Conservation (phyloP, 2,329 filamentous ascomycete genomes). For the Seiridium cupressi region DNA sequence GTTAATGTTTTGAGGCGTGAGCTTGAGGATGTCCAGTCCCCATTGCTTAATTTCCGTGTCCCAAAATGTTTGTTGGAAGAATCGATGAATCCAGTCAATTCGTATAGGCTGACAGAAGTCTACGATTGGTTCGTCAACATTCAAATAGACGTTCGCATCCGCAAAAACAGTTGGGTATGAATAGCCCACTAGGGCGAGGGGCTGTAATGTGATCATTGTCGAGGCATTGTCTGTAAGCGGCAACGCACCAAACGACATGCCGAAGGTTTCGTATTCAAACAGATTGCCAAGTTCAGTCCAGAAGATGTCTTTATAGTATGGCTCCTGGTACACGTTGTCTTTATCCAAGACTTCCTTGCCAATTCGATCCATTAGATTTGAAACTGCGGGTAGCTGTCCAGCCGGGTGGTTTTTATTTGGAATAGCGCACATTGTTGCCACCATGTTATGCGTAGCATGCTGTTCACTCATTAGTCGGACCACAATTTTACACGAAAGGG, state of each 20-base stretch:
- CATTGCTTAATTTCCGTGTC: slow-evolving; percentile 12
- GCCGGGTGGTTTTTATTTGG: not conserved
- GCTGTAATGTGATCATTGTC: not conserved
- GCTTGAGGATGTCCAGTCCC: slow-evolving; percentile 16
- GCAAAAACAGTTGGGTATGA: slow-evolving; percentile 6
- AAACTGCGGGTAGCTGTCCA: not conserved
- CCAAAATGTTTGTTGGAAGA: slow-evolving; percentile 27
- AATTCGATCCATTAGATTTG: not conserved
- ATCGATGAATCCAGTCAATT: slow-evolving; percentile 16
- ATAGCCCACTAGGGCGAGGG: not conserved
- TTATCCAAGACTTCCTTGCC: not conserved
- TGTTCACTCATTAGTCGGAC: not conserved
- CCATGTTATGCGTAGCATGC: slow-evolving; percentile 2
- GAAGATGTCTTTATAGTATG: slow-evolving; percentile 1
- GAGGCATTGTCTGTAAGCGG: not conserved
- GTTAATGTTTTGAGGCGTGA: not conserved
- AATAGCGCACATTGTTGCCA: not conserved
- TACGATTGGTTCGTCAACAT: not conserved
- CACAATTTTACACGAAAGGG: not conserved
- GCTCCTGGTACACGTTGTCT: not conserved
- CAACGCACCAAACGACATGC: not conserved
- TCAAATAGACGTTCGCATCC: not conserved
- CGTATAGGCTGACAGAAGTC: slow-evolving; percentile 13
- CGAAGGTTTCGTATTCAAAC: slow-evolving; percentile 8
- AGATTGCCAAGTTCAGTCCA: slow-evolving; percentile 5